A percentile compares a stretch with the other conserved stretches of the same genome.
Evolutionary conservation across 2,329 filamentous ascomycete species (phyloP).

Genomic region (Monilinia aucupariae): DNA sequence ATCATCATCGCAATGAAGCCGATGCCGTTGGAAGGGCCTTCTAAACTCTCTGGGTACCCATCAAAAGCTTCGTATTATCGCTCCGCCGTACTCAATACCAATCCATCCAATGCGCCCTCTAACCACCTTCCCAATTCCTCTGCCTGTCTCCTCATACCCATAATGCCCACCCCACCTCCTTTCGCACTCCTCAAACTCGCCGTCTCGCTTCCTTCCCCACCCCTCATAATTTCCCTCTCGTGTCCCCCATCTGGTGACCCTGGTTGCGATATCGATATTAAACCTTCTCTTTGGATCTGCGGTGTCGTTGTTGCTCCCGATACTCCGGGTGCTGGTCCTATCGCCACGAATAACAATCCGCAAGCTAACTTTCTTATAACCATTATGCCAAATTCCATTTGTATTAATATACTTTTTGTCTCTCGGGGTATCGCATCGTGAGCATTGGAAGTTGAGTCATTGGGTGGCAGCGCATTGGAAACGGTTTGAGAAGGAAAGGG

Average conservation of each 20-base stretch:
- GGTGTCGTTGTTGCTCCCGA: neutral
- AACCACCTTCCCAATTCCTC: constrained; percentile 13
- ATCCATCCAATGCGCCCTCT: constrained; percentile 9
- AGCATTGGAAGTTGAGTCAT: constrained; percentile 7
- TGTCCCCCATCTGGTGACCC: neutral
- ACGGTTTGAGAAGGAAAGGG: constrained; percentile 33
- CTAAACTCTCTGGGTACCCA: neutral
- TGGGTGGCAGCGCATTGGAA: constrained; percentile 7
- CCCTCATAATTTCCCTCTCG: neutral
- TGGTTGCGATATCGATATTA: constrained; percentile 6
- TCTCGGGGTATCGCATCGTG: constrained; percentile 21
- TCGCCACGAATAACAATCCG: constrained; percentile 57
- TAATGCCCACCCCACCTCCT: constrained; percentile 7
- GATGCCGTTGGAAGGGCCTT: neutral
- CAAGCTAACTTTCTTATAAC: constrained; percentile 54
- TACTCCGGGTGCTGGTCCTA: constrained; percentile 42
- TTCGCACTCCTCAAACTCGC: constrained; percentile 12
- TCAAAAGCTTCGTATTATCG: neutral
- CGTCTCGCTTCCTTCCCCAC: constrained; percentile 10
- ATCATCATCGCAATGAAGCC: neutral
- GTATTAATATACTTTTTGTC: constrained; percentile 37
- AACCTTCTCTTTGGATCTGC: neutral
- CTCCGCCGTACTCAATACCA: neutral
- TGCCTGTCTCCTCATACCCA: constrained; percentile 14
- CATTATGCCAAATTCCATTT: constrained; percentile 51